Evolutionary conservation across 2,329 filamentous ascomycete genomes (phyloP), one percentile per base, ranked within the genome.

Genomic region (Cladorrhinum sp.): DNA sequence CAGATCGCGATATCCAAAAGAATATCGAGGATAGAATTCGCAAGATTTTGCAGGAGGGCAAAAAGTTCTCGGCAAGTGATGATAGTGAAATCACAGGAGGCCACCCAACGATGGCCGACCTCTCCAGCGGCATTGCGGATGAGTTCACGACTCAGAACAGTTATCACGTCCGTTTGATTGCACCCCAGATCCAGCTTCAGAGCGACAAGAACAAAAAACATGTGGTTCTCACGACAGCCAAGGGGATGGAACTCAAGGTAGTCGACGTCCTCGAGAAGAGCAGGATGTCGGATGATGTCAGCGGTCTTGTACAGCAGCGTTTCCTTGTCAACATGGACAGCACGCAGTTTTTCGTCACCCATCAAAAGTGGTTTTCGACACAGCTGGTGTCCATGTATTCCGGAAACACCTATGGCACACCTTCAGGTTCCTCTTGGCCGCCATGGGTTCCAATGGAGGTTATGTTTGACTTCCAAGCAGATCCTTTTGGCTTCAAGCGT

Each of bases 381-480:
- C 89, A 91, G 64, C 85, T 96, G 65, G 82, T 97, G 57, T 92
- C 95, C 57, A 89, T 96, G 81, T 98, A 99, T 73, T 93, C 93
- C 22, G 93, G 92, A 57, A 96, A 93, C 74, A 89, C 87, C 62
- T 99, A 99, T 70, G 96, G 96, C 38, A 89, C 92, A 27, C 86
- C 91, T 45, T 82, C 85, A 36, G 92, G 92, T 9, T 91, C 92
- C 2, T 87, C 91, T 16, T 99, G 96, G 95, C 95, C 95, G 10
- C 95, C 95, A 0, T 99, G 95, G 95, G 91, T 98, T 51, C 95
- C 95, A 0, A 89, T 99, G 78, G 95, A 99, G 76, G 91, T 96
- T 68, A 97, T 99, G 89, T 97, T 96, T 70, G 93, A 98, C 74
- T 99, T 97, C 74, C 81, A 93, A 65, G 84, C 90, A 5, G 93